A percentile compares a stretch with the other conserved stretches of the same genome.
phyloP scores from a whole-genome alignment of 306 rosid species.

The Sphenostylis stenocarpa region DNA sequence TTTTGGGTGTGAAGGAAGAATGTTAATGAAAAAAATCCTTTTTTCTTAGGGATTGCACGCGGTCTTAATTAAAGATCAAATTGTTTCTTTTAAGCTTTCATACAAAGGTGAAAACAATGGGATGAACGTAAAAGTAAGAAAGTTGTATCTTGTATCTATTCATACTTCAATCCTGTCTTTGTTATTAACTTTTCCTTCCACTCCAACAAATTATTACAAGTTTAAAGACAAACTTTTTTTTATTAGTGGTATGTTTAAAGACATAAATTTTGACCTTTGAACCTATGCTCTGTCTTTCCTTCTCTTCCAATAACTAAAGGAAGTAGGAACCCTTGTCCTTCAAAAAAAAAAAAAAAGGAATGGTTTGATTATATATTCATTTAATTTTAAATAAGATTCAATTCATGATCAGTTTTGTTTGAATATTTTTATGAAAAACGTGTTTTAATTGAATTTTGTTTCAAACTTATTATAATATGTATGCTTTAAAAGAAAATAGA shows the following conservation, averaged over 20 bases:
- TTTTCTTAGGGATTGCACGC: constrained; percentile 3
- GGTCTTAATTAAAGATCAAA: background rate
- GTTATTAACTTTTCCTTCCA: background rate
- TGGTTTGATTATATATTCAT: background rate
- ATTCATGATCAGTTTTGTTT: background rate
- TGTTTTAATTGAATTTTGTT: background rate
- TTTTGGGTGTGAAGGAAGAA: background rate
- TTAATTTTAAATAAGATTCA: background rate
- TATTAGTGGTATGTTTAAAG: background rate
- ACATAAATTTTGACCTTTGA: background rate
- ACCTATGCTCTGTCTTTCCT: background rate
- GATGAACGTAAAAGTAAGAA: background rate
- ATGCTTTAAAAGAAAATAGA: too few relatives aligned
- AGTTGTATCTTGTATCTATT: background rate
- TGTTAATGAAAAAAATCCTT: background rate
- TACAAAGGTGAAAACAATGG: constrained; percentile 14
- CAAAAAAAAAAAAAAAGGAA: background rate
- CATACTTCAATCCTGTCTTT: constrained; percentile 2
- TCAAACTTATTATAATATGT: background rate
- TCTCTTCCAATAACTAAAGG: constrained; percentile 9
- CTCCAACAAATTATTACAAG: constrained; percentile 5
- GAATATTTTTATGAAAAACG: background rate
- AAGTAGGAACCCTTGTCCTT: background rate
- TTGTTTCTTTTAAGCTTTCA: constrained; percentile 20
- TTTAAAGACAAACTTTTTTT: constrained; percentile 4